A percentile compares a stretch with the other conserved stretches of the same genome.
These are phyloP conservation scores for Ascochyta lentis DNA, from an alignment of 2,329 filamentous ascomycete species.

Conservation along the genomic window DNA sequence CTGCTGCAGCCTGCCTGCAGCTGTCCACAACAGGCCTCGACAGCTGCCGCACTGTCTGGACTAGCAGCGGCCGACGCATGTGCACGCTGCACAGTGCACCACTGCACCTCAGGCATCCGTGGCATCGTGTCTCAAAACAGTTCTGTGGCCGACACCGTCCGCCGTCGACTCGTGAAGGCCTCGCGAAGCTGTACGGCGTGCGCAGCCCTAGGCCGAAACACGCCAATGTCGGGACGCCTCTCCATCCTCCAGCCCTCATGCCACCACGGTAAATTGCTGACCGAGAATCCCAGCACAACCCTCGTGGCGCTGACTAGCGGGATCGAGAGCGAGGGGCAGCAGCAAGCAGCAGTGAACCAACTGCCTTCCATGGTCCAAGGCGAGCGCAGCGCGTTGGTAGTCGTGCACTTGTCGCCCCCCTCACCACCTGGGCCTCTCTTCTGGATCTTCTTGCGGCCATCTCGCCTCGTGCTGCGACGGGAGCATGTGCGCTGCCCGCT, in stretches of 20 bases:
- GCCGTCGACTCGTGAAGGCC: conserved; percentile 25
- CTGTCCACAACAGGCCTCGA: conserved; percentile 2
- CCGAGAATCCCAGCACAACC: conserved; percentile 10
- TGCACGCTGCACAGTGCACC: conserved; percentile 6
- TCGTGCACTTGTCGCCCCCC: neutral
- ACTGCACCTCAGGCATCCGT: conserved; percentile 11
- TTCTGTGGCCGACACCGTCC: conserved; percentile 21
- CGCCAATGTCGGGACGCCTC: conserved; percentile 19
- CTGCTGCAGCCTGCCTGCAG: neutral
- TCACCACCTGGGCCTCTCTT: neutral
- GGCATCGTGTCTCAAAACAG: conserved; percentile 23
- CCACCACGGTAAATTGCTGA: conserved; percentile 22
- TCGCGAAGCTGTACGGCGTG: conserved; percentile 19
- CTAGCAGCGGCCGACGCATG: conserved; percentile 23
- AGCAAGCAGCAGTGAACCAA: neutral
- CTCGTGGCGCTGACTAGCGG: conserved; percentile 7
- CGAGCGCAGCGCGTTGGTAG: neutral
- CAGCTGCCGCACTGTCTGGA: conserved; percentile 19
- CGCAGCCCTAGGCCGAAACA: conserved; percentile 29
- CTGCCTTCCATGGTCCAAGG: conserved; percentile 2
- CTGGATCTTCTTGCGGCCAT: conserved; percentile 12
- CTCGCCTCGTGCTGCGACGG: conserved; percentile 33
- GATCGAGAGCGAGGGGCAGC: conserved; percentile 1
- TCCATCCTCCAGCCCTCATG: conserved; percentile 23
- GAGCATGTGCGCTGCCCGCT: conserved; percentile 38